phyloP scores from a whole-genome alignment of 1,139 yeast genomes.

The Magnusiomyces tetraspermus region DNA sequence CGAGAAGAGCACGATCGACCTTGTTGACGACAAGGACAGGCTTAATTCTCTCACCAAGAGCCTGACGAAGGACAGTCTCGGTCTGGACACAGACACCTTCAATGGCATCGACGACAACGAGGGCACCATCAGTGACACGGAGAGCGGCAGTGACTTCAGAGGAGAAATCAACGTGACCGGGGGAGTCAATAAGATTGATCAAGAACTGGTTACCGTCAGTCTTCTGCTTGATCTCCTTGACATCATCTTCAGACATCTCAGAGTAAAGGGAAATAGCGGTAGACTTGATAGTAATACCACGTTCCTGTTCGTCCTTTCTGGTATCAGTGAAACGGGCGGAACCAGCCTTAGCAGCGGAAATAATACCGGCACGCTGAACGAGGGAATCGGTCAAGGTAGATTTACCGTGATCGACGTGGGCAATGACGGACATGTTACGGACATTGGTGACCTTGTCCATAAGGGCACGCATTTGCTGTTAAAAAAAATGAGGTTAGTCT shows the following conservation, averaged over 20 bases:
- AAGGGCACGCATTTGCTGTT: slow-evolving; percentile 81
- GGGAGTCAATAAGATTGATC: slow-evolving; percentile 97
- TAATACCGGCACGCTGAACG: slow-evolving; percentile 98
- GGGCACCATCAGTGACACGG: slow-evolving; percentile 99
- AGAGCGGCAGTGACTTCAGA: slow-evolving; percentile 99
- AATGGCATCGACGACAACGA: slow-evolving; percentile 97
- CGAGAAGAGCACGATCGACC: slow-evolving; percentile 99
- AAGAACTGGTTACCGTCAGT: slow-evolving; percentile 90
- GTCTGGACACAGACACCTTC: slow-evolving; percentile 99
- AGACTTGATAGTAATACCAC: slow-evolving; percentile 99
- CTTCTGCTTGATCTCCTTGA: slow-evolving; percentile 92
- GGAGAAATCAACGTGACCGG: slow-evolving; percentile 99
- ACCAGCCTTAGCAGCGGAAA: slow-evolving; percentile 99
- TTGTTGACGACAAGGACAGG: slow-evolving; percentile 98
- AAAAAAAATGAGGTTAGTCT: background rate
- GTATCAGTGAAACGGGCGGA: slow-evolving; percentile 99
- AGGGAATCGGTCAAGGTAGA: slow-evolving; percentile 98
- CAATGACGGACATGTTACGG: slow-evolving; percentile 99
- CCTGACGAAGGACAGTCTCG: slow-evolving; percentile 98
- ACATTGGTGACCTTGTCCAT: slow-evolving; percentile 99
- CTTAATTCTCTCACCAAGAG: slow-evolving; percentile 98
- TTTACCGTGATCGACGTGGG: slow-evolving; percentile 99
- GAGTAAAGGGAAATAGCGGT: slow-evolving; percentile 96
- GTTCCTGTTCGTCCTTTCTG: slow-evolving; percentile 99
- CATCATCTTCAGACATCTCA: slow-evolving; percentile 82